Conservation (phyloP, 129 eudicot species). For the Lactuca sativa region DNA sequence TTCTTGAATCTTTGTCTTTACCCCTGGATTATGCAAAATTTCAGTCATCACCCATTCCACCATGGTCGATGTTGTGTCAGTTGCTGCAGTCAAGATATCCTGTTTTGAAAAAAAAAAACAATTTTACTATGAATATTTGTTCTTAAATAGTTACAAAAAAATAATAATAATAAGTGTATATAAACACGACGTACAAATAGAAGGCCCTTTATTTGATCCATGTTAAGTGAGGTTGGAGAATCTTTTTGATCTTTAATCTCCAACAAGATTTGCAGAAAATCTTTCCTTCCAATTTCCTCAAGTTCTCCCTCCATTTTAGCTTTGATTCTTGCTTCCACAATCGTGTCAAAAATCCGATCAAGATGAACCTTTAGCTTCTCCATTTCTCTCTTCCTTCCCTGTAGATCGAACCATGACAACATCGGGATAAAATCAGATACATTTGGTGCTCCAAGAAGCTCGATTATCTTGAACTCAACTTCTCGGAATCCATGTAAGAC, state of each 20-base stretch:
- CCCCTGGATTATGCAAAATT: conserved; percentile 28
- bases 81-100: conserved; percentile 41
- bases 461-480: conserved; percentile 36
- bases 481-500: conserved; percentile 30
- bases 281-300: conserved; percentile 19
- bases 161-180: not conserved
- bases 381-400: conserved; percentile 38
- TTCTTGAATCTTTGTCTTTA: conserved; percentile 33
- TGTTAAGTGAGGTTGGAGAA: conserved; percentile 17
- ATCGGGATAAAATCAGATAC: conserved; percentile 45
- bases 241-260: conserved; percentile 24
- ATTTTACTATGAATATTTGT: not conserved
- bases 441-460: conserved; percentile 32
- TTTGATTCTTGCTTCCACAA: conserved; percentile 29
- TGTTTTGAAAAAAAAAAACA: not conserved
- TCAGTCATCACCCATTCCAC: conserved; percentile 53
- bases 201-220: conserved; percentile 32
- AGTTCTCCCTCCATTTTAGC: not conserved
- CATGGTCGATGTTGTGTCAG: conserved; percentile 34
- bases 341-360: conserved; percentile 24
- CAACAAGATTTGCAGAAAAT: conserved; percentile 40
- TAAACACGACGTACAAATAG: conserved; percentile 22
- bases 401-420: conserved; percentile 39
- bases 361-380: conserved; percentile 29
- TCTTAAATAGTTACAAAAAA: not conserved